These are phyloP conservation scores for Botryococcus braunii DNA, from an alignment of 163 green algal species.

Conservation along the genomic window DNA sequence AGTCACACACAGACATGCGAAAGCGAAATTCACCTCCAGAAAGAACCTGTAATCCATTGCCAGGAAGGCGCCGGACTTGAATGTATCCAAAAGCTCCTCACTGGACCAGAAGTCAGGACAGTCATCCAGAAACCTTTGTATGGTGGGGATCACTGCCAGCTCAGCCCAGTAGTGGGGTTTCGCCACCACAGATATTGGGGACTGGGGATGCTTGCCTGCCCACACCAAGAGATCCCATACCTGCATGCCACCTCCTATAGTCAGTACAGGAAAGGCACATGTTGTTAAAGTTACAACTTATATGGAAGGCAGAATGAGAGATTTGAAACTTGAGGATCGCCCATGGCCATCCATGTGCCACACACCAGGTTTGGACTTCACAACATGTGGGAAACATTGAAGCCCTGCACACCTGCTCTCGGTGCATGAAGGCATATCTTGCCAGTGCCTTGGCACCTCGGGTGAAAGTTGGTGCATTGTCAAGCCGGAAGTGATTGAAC, in stretches of 20 bases:
- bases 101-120: constrained; percentile 36
- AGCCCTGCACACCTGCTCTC: constrained; percentile 7
- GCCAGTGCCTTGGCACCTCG: constrained; percentile 16
- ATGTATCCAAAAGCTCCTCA: constrained; percentile 9
- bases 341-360: no score
- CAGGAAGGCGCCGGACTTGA: constrained; percentile 12
- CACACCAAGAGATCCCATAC: constrained; percentile 23
- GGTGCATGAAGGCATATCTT: constrained; percentile 14
- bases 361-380: no score
- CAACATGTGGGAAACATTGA: background rate
- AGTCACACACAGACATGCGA: no score
- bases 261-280: background rate
- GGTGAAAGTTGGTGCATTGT: constrained; percentile 10
- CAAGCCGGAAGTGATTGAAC: constrained; percentile 23
- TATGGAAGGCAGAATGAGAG: background rate
- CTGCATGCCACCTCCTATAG: constrained; percentile 5
- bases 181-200: constrained; percentile 51
- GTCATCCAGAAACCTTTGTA: constrained; percentile 9
- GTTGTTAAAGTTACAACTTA: background rate
- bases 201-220: constrained; percentile 44
- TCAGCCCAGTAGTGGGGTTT: constrained; percentile 64
- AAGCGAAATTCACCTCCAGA: constrained; percentile 17
- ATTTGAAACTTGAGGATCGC: background rate
- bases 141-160: constrained; percentile 35
- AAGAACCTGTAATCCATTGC: constrained; percentile 14